A percentile compares a stretch with the other conserved stretches of the same genome.
Evolutionary conservation across 257 asterid genomes (phyloP).

Genomic region (Solanum tarijense): DNA sequence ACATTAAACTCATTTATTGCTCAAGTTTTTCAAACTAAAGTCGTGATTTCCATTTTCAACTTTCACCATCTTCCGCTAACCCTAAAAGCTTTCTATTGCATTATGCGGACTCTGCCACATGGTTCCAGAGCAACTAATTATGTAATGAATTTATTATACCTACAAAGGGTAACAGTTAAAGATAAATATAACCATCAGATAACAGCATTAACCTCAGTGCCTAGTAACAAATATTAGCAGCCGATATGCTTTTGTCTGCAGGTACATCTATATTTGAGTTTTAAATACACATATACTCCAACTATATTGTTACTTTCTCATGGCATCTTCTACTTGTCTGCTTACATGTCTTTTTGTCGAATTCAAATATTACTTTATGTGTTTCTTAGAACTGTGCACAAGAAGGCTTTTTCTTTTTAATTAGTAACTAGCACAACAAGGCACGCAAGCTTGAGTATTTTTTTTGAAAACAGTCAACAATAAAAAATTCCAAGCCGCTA

Average conservation of each 20-base stretch:
- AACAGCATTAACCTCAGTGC: background rate
- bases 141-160: background rate
- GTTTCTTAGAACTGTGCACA: background rate
- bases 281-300: background rate
- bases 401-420: background rate
- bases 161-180: background rate
- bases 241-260: background rate
- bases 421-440: background rate
- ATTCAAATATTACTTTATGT: background rate
- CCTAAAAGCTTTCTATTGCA: background rate
- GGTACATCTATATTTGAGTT: background rate
- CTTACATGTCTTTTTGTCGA: background rate
- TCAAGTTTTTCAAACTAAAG: background rate
- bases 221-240: background rate
- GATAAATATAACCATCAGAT: background rate
- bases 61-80: background rate
- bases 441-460: background rate
- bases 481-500: background rate
- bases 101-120: background rate
- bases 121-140: background rate
- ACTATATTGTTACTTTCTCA: background rate
- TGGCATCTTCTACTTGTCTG: background rate
- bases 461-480: background rate
- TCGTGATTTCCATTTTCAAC: background rate
- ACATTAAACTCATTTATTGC: background rate